phyloP scores from a whole-genome alignment of 805 yeast genomes.

The Yarrowia yakushimensis region DNA sequence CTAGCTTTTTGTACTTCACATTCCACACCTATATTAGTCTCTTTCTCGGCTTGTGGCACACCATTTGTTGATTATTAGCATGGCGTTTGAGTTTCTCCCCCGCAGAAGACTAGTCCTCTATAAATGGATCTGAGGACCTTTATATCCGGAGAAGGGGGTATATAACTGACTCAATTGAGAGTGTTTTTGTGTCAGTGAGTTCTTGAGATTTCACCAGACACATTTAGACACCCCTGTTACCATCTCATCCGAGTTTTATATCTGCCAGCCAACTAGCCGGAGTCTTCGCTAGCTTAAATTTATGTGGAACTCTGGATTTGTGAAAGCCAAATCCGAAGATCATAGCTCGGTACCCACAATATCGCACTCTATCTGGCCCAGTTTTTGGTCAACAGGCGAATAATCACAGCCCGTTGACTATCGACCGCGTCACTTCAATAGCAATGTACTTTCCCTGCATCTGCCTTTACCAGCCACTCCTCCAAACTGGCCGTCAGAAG shows the following conservation, averaged over 20 bases:
- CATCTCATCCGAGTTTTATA: neutral
- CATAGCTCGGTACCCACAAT: no score
- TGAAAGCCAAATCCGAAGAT: neutral
- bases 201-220: neutral
- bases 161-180: neutral
- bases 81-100: neutral
- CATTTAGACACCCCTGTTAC: neutral
- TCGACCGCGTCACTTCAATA: neutral
- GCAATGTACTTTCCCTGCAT: neutral
- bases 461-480: neutral
- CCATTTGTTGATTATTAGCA: conserved; percentile 4
- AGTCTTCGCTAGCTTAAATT: neutral
- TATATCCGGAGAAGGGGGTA: neutral
- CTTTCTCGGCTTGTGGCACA: neutral
- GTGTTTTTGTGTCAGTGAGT: neutral
- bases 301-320: neutral
- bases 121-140: neutral
- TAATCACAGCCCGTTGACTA: neutral
- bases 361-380: neutral
- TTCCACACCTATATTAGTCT: neutral
- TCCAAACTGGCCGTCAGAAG: neutral
- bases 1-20: no score
- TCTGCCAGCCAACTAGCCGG: neutral
- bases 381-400: neutral
- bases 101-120: conserved; percentile 2